phyloP scores from a whole-genome alignment of 495 filamentous ascomycete genomes.

The Talaromyces liani region DNA sequence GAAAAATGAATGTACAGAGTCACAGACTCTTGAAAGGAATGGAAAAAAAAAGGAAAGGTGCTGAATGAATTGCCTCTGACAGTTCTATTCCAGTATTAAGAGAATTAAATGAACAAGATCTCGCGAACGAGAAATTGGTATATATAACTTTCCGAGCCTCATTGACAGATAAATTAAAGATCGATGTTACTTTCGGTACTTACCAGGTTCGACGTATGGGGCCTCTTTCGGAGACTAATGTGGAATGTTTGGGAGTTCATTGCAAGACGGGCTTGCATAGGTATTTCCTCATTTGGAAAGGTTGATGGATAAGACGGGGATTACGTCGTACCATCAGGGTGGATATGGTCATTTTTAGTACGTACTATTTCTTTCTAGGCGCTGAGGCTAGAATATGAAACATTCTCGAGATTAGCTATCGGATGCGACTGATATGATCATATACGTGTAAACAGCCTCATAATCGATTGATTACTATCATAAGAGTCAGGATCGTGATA shows the following conservation, averaged over 20 bases:
- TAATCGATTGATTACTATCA: no score
- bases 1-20: conserved; percentile 1
- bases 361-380: background rate
- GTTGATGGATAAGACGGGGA: background rate
- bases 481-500: background rate
- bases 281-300: background rate
- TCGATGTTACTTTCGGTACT: background rate
- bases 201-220: background rate
- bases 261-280: background rate
- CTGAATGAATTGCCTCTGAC: background rate
- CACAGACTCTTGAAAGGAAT: conserved; percentile 6
- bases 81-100: background rate
- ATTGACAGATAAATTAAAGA: background rate
- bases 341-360: background rate
- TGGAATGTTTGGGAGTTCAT: background rate
- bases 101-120: background rate
- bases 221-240: background rate
- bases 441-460: background rate
- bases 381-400: background rate
- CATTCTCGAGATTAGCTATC: background rate
- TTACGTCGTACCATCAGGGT: background rate
- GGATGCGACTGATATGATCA: background rate
- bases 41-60: background rate
- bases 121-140: background rate
- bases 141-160: background rate